Conservation (phyloP, 345 rosid species). For the Salix arbutifolia region DNA sequence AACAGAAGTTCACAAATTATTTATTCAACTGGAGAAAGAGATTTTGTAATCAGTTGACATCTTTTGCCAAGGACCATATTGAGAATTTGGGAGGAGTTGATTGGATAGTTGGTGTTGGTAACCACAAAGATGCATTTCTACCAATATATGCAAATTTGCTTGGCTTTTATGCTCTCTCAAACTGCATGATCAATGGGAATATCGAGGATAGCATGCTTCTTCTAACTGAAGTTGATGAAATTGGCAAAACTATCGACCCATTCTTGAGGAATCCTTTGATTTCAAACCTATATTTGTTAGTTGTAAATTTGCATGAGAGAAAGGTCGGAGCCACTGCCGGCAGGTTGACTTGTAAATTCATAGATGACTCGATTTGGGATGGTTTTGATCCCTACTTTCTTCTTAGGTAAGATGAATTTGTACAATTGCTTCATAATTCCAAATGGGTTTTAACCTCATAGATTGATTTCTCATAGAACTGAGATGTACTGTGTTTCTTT, state of each 20-base stretch:
- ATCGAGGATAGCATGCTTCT: slow-evolving; percentile 28
- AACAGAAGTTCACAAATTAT: slow-evolving; percentile 27
- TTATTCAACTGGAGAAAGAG: slow-evolving; percentile 54
- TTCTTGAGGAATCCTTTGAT: slow-evolving; percentile 70
- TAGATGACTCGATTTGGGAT: slow-evolving; percentile 44
- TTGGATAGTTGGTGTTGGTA: slow-evolving; percentile 80
- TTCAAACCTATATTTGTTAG: slow-evolving; percentile 49
- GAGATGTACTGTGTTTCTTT: background rate
- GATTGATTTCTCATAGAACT: background rate
- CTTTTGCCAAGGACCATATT: slow-evolving; percentile 45
- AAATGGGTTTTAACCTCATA: background rate
- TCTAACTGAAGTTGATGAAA: slow-evolving; percentile 40
- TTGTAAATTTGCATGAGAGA: slow-evolving; percentile 48
- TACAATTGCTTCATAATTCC: slow-evolving; percentile 9
- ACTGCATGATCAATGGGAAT: slow-evolving; percentile 42
- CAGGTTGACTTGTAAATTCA: slow-evolving; percentile 3
- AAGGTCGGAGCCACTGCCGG: slow-evolving; percentile 20
- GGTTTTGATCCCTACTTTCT: slow-evolving; percentile 83
- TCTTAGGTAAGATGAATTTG: slow-evolving; percentile 33
- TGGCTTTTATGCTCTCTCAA: slow-evolving; percentile 65
- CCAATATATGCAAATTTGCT: slow-evolving; percentile 81
- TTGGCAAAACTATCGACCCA: slow-evolving; percentile 51
- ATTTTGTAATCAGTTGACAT: slow-evolving; percentile 49
- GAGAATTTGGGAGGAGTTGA: slow-evolving; percentile 37
- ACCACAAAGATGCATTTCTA: slow-evolving; percentile 86